phyloP scores from a whole-genome alignment of 2,329 filamentous ascomycete genomes.

The Cladophialophora carrionii region DNA sequence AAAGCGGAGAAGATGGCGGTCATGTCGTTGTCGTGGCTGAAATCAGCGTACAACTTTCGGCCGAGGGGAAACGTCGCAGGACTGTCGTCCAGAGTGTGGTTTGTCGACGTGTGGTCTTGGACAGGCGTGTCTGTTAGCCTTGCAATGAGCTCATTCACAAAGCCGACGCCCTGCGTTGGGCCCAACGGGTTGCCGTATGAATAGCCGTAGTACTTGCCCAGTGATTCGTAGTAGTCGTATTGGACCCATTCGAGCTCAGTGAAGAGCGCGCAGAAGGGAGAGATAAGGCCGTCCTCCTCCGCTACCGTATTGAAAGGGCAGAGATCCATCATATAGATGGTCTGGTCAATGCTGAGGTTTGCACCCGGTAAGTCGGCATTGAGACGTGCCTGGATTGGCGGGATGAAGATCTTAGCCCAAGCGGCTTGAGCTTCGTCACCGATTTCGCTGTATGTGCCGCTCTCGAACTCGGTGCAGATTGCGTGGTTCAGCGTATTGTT shows the following conservation, averaged over 20 bases:
- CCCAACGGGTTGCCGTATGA: slow-evolving; percentile 18
- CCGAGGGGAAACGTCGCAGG: slow-evolving; percentile 14
- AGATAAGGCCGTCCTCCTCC: slow-evolving; percentile 5
- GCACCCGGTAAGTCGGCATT: slow-evolving; percentile 5
- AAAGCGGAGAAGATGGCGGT: slow-evolving; percentile 14
- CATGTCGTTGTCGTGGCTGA: slow-evolving; percentile 21
- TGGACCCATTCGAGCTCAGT: slow-evolving; percentile 12
- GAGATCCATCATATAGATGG: slow-evolving; percentile 18
- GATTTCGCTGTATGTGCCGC: slow-evolving; percentile 8
- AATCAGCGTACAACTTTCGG: slow-evolving; percentile 16
- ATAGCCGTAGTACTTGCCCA: slow-evolving; percentile 18
- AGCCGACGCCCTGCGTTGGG: slow-evolving; percentile 14
- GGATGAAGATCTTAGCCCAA: slow-evolving; percentile 13
- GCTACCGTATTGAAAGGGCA: slow-evolving; percentile 18
- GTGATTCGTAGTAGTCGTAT: slow-evolving; percentile 15
- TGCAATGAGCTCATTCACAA: slow-evolving; percentile 18
- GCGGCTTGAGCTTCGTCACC: slow-evolving; percentile 5
- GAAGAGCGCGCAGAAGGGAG: slow-evolving; percentile 19
- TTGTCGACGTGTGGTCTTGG: slow-evolving; percentile 17
- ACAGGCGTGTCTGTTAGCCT: slow-evolving; percentile 15
- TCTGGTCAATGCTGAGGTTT: slow-evolving; percentile 14
- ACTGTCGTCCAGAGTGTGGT: slow-evolving; percentile 18
- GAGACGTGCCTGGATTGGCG: slow-evolving; percentile 10
- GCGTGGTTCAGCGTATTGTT: slow-evolving; percentile 20
- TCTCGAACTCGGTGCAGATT: slow-evolving; percentile 14